Evolutionary conservation across 2,329 filamentous ascomycete genomes (phyloP), one percentile per base, ranked within the genome.

Genomic region (Curvularia lunata): DNA sequence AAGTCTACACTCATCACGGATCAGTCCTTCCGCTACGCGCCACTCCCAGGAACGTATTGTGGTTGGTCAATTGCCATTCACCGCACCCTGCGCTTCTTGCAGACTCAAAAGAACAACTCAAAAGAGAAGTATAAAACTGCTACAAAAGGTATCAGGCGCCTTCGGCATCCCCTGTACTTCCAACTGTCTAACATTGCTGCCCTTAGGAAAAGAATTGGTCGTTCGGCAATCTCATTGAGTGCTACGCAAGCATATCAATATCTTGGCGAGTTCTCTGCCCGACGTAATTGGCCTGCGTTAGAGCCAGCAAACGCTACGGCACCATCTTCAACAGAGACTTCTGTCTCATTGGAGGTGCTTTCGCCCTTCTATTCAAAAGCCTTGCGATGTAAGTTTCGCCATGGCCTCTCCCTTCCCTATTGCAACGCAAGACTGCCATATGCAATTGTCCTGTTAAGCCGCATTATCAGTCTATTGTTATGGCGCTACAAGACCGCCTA

Each of bases 351-450:
- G 8, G 9, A 30, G 28, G 28, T 30, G 28, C 28, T 30, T 30
- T 30, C 10, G 10, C 10, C 12, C 28, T 34, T 34, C 32, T 34
- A n/a, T n/a, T 40, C 42, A 19, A 40, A 41, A 42, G 28, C n/a
- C 13, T n/a, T 42, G 25, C 50, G 21, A 54, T 49, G 59, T 61
- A 56, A n/a, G 56, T 59, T 46, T 42, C 28, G 4, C 37, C 16
- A 8, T 13, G 21, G 48, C 16, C 13, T 16, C 18, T 21, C 32
- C n/a, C 30, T 37, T 25, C 41, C 40, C 4, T 43, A 21, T 4
- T 42, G 32, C 46, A 49, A n/a, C 40, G 34, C 21, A 1, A 2
- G n/a, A 13, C 18, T 16, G 25, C 28, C 40, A 23, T 40, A 3
- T 23, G 13, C 1, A 4, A 12, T n/a, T 21, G 2, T 30, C 34